Evolutionary conservation across 2,329 filamentous ascomycete genomes (phyloP).

Genomic region (Blastomyces parvus): DNA sequence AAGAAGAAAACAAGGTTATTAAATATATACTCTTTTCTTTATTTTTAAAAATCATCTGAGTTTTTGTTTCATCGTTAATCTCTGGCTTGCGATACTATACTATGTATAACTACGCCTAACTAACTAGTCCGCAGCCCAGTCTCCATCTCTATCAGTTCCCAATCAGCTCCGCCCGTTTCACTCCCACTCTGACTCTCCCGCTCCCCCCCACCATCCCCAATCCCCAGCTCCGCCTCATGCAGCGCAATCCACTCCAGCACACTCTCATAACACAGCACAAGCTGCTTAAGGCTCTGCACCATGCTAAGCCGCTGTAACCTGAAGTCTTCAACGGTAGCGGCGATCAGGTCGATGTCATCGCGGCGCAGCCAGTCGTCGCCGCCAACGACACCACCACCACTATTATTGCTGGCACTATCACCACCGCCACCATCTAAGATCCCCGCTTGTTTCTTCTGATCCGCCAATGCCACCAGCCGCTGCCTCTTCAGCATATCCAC

Average conservation of each 20-base stretch:
- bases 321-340: conserved; percentile 84
- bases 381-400: conserved; percentile 16
- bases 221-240: neutral
- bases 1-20: too few species aligned
- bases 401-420: neutral
- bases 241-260: conserved; percentile 69
- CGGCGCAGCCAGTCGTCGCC: conserved; percentile 54
- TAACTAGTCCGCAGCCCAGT: too few species aligned
- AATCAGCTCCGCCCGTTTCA: too few species aligned
- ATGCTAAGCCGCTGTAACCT: conserved; percentile 81
- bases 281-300: conserved; percentile 91
- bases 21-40: too few species aligned
- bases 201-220: too few species aligned
- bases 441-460: neutral
- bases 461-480: conserved; percentile 15
- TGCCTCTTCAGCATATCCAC: conserved; percentile 96
- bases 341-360: conserved; percentile 67
- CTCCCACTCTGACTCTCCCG: too few species aligned
- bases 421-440: neutral
- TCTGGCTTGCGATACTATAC: too few species aligned
- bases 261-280: conserved; percentile 93
- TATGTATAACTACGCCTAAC: too few species aligned
- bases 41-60: too few species aligned
- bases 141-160: too few species aligned
- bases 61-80: too few species aligned